Percentiles rank a stretch among this genome's conserved stretches.
phyloP scores from a whole-genome alignment of 768 basidiomycete genomes.

The Tricholoma sp. region DNA sequence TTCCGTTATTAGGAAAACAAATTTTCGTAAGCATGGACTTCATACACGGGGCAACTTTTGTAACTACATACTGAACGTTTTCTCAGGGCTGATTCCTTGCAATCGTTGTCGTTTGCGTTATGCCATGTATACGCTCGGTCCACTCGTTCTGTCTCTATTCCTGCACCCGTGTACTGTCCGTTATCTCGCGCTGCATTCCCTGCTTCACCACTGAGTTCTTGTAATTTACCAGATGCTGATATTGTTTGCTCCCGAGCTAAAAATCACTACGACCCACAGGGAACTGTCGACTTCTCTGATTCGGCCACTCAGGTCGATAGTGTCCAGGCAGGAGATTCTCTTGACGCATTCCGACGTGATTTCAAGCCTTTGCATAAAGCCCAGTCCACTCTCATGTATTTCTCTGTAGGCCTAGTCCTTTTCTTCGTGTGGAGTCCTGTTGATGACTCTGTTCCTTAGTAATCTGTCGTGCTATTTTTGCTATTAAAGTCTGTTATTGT shows the following conservation, averaged over 20 bases:
- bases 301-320: slow-evolving; percentile 45
- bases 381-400: slow-evolving; percentile 55
- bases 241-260: slow-evolving; percentile 67
- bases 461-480: neutral
- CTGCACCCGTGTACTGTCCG: slow-evolving; percentile 79
- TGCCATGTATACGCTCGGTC: slow-evolving; percentile 60
- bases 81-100: slow-evolving; percentile 51
- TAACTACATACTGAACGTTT: neutral
- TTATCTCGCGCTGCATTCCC: neutral
- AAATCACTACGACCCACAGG: slow-evolving; percentile 70
- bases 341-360: slow-evolving; percentile 43
- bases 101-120: slow-evolving; percentile 60
- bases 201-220: neutral
- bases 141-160: slow-evolving; percentile 78
- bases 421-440: neutral
- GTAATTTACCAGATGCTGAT: slow-evolving; percentile 16
- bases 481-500: neutral
- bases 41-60: neutral
- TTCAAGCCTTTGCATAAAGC: slow-evolving; percentile 55
- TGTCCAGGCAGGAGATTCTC: slow-evolving; percentile 31
- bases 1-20: slow-evolving; percentile 39
- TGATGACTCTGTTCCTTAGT: neutral
- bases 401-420: slow-evolving; percentile 34
- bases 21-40: slow-evolving; percentile 44
- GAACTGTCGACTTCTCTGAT: slow-evolving; percentile 55